Percentiles rank a stretch among this genome's conserved stretches.
These are phyloP conservation scores for Davidsoniella virescens DNA, from an alignment of 2,329 filamentous ascomycete genomes.

Conservation along the genomic window DNA sequence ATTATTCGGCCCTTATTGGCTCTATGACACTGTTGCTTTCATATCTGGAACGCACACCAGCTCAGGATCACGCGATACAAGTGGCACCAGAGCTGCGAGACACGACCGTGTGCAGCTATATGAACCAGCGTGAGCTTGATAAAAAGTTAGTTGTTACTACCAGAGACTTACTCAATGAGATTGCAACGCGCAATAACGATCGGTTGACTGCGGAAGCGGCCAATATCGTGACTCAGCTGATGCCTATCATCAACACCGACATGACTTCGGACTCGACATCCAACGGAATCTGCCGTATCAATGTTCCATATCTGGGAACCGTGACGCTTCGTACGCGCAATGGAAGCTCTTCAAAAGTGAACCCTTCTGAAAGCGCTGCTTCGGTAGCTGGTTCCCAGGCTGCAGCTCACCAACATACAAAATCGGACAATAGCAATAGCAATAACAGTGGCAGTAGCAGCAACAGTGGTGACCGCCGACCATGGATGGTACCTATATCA, in stretches of 20 bases:
- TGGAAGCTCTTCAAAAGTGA: too few species aligned
- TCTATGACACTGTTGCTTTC: conserved; percentile 34
- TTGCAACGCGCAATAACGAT: conserved; percentile 25
- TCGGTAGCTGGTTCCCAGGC: not conserved
- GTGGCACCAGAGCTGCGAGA: not conserved
- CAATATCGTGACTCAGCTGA: conserved; percentile 26
- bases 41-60: conserved; percentile 25
- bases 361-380: not conserved
- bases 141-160: conserved; percentile 22
- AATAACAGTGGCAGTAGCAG: too few species aligned
- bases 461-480: too few species aligned
- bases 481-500: not conserved
- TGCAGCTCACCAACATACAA: too few species aligned
- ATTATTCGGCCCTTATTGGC: conserved; percentile 36
- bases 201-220: conserved; percentile 27
- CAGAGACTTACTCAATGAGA: conserved; percentile 23
- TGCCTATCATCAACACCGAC: conserved; percentile 25
- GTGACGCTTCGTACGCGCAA: conserved; percentile 25
- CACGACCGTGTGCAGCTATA: conserved; percentile 6
- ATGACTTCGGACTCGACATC: not conserved
- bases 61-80: not conserved
- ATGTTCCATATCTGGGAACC: conserved; percentile 31
- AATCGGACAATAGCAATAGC: too few species aligned
- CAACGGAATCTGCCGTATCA: conserved; percentile 22
- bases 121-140: conserved; percentile 22